These are phyloP conservation scores for Leccinum arenicola DNA, from an alignment of 768 basidiomycete species.

Conservation along the genomic window DNA sequence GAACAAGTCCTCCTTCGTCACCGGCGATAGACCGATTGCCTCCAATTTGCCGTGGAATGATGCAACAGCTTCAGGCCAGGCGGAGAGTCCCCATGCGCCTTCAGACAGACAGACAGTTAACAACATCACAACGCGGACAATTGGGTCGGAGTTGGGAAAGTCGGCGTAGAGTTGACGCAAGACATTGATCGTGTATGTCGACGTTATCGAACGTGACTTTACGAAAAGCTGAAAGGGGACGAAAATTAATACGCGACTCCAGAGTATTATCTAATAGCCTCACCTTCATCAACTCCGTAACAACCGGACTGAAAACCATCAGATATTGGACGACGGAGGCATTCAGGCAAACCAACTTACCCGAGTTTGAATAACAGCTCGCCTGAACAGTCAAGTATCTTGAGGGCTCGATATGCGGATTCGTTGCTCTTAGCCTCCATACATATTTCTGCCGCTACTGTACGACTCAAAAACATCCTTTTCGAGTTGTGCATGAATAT, in stretches of 20 bases:
- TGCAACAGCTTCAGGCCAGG: constrained; percentile 23
- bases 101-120: constrained; percentile 56
- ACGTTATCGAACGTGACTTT: constrained; percentile 64
- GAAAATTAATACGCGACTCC: constrained; percentile 1
- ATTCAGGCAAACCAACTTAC: constrained; percentile 37
- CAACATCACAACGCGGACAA: constrained; percentile 71
- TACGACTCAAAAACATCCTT: constrained; percentile 81
- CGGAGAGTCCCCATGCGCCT: constrained; percentile 25
- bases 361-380: constrained; percentile 65
- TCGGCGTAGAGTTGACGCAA: constrained; percentile 64
- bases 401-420: constrained; percentile 64
- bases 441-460: constrained; percentile 79
- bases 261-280: neutral
- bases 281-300: constrained; percentile 70
- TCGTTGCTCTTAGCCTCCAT: constrained; percentile 79
- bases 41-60: constrained; percentile 52
- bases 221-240: constrained; percentile 54
- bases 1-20: constrained; percentile 56
- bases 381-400: constrained; percentile 60
- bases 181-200: constrained; percentile 43
- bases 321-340: neutral
- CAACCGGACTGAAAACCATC: constrained; percentile 36
- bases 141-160: constrained; percentile 59
- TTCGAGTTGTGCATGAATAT: constrained; percentile 3
- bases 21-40: constrained; percentile 49